phyloP scores from a whole-genome alignment of 2,329 filamentous ascomycete species.

The Chrysoporthe puriensis region DNA sequence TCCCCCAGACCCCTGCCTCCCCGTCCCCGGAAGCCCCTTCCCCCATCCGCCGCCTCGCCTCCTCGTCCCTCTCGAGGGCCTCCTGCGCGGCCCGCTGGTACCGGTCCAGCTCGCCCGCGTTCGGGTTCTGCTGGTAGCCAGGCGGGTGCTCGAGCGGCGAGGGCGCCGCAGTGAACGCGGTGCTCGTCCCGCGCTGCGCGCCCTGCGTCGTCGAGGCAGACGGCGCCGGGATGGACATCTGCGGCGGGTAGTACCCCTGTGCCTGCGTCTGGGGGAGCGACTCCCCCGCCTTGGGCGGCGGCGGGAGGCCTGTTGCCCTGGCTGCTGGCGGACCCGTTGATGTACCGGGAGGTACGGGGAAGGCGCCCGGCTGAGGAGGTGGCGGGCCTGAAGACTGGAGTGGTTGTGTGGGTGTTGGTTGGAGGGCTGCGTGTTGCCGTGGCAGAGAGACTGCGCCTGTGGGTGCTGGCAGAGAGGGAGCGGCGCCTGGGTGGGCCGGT shows the following conservation, averaged over 20 bases:
- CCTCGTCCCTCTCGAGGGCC: slow-evolving; percentile 37
- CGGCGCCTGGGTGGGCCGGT: slow-evolving; percentile 52
- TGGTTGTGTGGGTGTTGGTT: slow-evolving; percentile 49
- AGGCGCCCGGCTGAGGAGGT: slow-evolving; percentile 61
- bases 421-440: slow-evolving; percentile 40
- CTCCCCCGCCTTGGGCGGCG: slow-evolving; percentile 57
- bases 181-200: slow-evolving; percentile 44
- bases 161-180: slow-evolving; percentile 32
- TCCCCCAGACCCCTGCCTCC: slow-evolving; percentile 55
- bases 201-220: slow-evolving; percentile 41
- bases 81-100: slow-evolving; percentile 50
- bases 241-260: slow-evolving; percentile 46
- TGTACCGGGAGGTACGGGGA: slow-evolving; percentile 47
- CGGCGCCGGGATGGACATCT: slow-evolving; percentile 57
- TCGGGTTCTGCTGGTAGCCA: slow-evolving; percentile 60
- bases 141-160: slow-evolving; percentile 49
- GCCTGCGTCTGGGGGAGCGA: slow-evolving; percentile 39
- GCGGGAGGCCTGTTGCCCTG: slow-evolving; percentile 42
- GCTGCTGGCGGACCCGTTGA: slow-evolving; percentile 26
- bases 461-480: slow-evolving; percentile 47
- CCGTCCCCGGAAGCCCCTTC: slow-evolving; percentile 35
- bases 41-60: slow-evolving; percentile 32
- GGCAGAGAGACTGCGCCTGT: slow-evolving; percentile 44
- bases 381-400: slow-evolving; percentile 47
- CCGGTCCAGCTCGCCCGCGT: slow-evolving; percentile 55